These are phyloP conservation scores for Rhynchosporium graminicola DNA, from an alignment of 2,329 filamentous ascomycete genomes.

Conservation along the genomic window DNA sequence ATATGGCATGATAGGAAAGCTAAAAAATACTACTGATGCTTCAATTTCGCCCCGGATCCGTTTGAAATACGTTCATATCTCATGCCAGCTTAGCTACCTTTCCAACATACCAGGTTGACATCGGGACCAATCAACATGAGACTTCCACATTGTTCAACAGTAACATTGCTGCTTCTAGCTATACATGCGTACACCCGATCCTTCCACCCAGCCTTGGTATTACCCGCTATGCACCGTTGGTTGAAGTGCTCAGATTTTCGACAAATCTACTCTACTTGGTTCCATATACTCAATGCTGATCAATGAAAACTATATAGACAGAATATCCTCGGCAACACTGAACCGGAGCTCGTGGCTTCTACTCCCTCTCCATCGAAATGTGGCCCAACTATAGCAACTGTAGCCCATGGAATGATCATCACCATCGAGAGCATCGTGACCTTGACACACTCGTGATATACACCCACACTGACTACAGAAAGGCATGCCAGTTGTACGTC, in stretches of 20 bases:
- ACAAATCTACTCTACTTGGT: background rate
- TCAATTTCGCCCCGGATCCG: background rate
- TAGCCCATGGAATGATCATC: constrained; percentile 27
- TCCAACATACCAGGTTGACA: background rate
- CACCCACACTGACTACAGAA: constrained; percentile 30
- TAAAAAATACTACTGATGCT: background rate
- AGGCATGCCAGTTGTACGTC: constrained; percentile 1
- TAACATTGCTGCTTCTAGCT: constrained; percentile 7
- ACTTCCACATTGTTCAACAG: background rate
- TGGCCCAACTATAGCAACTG: constrained; percentile 20
- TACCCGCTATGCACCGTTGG: background rate
- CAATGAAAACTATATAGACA: background rate
- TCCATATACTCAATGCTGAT: constrained; percentile 1
- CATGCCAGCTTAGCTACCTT: background rate
- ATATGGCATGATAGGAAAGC: constrained; percentile 1
- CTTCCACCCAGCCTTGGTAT: background rate
- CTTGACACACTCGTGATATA: constrained; percentile 35
- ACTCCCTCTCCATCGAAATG: constrained; percentile 9
- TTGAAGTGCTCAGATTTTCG: background rate
- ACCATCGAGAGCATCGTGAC: constrained; percentile 21
- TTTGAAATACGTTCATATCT: background rate
- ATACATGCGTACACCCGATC: constrained; percentile 1
- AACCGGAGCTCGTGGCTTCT: background rate
- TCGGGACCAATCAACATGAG: constrained; percentile 4
- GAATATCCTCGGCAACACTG: constrained; percentile 9